phyloP scores from a whole-genome alignment of 352 stramenopile species.

The Globisporangium sylvaticum region DNA sequence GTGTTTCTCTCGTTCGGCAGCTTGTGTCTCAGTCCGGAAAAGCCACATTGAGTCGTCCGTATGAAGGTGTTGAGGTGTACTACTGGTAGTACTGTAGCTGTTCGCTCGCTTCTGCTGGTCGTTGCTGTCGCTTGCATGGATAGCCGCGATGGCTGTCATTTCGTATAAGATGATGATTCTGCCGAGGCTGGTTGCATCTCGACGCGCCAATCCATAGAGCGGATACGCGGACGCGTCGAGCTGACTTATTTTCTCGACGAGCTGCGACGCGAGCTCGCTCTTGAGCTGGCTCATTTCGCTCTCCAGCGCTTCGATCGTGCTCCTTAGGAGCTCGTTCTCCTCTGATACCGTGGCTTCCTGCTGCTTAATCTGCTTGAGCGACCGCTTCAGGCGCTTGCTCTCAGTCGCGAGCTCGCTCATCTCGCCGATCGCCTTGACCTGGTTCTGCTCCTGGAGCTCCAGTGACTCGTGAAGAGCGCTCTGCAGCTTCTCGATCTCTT shows the following conservation, averaged over 20 bases:
- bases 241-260: not conserved
- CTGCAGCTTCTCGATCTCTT: constrained; percentile 38
- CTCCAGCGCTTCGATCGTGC: constrained; percentile 35
- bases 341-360: constrained; percentile 29
- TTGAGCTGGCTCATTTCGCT: constrained; percentile 24
- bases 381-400: constrained; percentile 46
- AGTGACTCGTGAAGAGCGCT: constrained; percentile 31
- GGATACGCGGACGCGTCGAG: not conserved
- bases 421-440: constrained; percentile 31
- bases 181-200: not conserved
- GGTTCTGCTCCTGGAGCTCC: constrained; percentile 29
- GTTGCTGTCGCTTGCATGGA: not conserved
- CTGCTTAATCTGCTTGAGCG: constrained; percentile 37
- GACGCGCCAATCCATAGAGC: not conserved
- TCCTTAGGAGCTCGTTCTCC: constrained; percentile 36
- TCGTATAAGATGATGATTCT: not conserved
- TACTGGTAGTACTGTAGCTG: not conserved
- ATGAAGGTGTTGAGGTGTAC: not conserved
- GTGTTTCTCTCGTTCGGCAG: not conserved
- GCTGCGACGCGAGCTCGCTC: constrained; percentile 12
- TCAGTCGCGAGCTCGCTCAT: constrained; percentile 32
- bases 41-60: not conserved
- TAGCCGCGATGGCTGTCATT: not conserved
- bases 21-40: not conserved
- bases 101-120: not conserved